phyloP scores from a whole-genome alignment of 164 flowering plant species.

The Piper betle region DNA sequence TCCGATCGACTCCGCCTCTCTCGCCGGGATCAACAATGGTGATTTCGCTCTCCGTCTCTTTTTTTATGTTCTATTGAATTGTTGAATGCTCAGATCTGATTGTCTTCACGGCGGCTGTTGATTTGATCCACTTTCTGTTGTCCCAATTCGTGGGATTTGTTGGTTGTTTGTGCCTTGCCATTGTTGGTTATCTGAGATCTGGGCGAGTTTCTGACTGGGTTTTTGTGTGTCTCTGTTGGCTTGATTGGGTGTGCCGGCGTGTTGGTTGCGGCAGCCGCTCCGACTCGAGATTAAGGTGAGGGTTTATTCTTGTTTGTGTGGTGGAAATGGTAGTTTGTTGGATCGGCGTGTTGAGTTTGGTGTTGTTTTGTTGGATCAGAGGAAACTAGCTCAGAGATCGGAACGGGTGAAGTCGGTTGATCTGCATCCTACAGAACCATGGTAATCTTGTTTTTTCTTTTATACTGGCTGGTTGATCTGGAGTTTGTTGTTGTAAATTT shows the following conservation, averaged over 20 bases:
- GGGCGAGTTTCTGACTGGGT: not conserved
- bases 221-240: not conserved
- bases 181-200: not conserved
- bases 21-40: not conserved
- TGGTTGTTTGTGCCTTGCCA: not conserved
- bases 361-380: conserved; percentile 32
- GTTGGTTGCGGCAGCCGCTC: conserved; percentile 55
- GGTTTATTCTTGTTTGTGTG: not conserved
- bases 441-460: conserved; percentile 18
- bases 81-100: not conserved
- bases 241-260: not conserved
- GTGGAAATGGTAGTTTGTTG: not conserved
- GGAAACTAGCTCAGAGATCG: conserved; percentile 83
- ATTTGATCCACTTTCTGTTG: no score
- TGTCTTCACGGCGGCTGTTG: not conserved
- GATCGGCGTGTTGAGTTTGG: not conserved
- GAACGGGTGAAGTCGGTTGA: conserved; percentile 89
- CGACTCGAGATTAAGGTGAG: conserved; percentile 87
- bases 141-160: no score
- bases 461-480: not conserved
- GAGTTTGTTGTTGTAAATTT: no score
- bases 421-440: conserved; percentile 88
- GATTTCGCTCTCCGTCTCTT: not conserved
- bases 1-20: not conserved
- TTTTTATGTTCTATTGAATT: no score